phyloP scores from a whole-genome alignment of 2,329 filamentous ascomycete species.

The Endoconidiophora laricicola region DNA sequence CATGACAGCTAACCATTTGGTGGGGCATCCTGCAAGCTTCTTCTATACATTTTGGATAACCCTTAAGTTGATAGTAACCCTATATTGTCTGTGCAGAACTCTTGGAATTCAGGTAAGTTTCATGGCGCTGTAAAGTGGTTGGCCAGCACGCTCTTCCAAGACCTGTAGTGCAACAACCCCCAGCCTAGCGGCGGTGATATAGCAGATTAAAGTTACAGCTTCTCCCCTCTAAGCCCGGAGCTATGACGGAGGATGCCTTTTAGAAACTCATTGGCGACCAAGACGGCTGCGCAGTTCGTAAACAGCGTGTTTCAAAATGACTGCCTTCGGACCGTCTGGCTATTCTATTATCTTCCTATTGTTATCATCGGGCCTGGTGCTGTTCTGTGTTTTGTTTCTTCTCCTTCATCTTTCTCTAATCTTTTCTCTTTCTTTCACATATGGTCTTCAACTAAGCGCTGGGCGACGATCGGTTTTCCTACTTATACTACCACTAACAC shows the following conservation, averaged over 20 bases:
- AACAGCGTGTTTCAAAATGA: constrained; percentile 4
- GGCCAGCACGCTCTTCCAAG: no score
- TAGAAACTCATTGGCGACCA: no score
- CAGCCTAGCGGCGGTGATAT: no score
- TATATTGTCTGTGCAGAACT: no score
- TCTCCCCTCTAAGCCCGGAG: no score
- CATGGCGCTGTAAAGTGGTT: no score
- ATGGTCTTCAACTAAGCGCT: no score
- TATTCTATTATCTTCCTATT: background rate
- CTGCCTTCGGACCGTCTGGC: background rate
- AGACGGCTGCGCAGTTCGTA: background rate
- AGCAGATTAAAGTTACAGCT: no score
- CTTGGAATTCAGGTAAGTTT: no score
- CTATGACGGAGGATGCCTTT: no score
- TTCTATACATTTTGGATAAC: background rate
- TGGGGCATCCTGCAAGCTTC: background rate
- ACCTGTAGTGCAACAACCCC: no score
- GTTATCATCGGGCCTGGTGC: background rate
- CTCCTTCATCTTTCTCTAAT: background rate
- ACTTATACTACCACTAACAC: background rate
- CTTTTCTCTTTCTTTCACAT: background rate
- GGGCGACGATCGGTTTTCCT: background rate
- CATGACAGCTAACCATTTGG: constrained; percentile 6
- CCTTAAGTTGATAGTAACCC: background rate
- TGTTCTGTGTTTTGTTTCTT: background rate